Base-by-base conservation (phyloP, 192 early-diverging fungal genomes). In the Backusella parvicylindrica region DNA sequence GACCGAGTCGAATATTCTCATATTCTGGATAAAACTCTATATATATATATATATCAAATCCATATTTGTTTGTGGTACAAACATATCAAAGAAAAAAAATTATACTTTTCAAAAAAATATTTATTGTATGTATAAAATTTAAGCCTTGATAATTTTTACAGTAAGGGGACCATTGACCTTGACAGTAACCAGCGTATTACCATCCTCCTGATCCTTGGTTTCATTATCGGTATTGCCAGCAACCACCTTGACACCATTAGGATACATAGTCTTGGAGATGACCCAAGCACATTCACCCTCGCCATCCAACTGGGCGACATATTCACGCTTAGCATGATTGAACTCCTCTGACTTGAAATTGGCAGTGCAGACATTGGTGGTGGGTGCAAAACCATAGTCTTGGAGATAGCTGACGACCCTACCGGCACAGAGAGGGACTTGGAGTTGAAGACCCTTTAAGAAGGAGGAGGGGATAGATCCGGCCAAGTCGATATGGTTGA, bases 401-500 rank as follows among this genome's bases (percentile, higher is more conserved):
- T 85, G 66, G 47, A 86, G 49, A 37, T 85, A 85, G 0, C 84
- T 82, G 28, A 81, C 80, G 31, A 89, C 76, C 7, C 82, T 80
- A 28, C 79, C 77, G 53, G 86, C 81, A 33, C 82, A 82, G 36
- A 84, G 76, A 66, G 85, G 86, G 43, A 85, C 86, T 66, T 86
- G 84, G 23, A 79, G 63, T 6, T 81, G 75, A 4, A 87, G 56
- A 28, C 72, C 76, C 38, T 84, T 84, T 38, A 89, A 71, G 31
- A 89, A 84, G 3, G 85, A 79, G 6, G 74, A 66, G 23, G 88
- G 85, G 28, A 87, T 79, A 6, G 82, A 82, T 1, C 86, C 88
- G 37, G 84, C 79, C 60, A 89, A 82, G 77, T 89, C 88, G 18
- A 85, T 79, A 68, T 87, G 86, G 16, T 83, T 84, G 30, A 89